A percentile compares a stretch with the other conserved stretches of the same genome.
phyloP scores from a whole-genome alignment of 345 rosid species.

The Passiflora organensis region DNA sequence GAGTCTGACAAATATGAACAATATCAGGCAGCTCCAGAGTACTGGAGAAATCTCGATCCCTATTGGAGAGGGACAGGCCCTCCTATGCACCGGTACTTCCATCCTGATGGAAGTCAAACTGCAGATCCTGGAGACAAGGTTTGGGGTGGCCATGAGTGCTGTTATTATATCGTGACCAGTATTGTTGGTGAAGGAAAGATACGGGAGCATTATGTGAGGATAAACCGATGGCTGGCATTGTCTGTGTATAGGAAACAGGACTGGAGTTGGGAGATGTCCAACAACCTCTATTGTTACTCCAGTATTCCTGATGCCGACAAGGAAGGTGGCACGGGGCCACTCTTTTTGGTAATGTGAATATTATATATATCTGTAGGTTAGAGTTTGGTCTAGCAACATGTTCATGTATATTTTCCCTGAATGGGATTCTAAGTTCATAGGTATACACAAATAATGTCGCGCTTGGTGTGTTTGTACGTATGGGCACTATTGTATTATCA shows the following conservation, averaged over 20 bases:
- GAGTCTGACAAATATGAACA: background rate
- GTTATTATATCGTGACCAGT: slow-evolving; percentile 42
- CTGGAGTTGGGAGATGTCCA: slow-evolving; percentile 70
- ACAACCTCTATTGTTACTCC: slow-evolving; percentile 39
- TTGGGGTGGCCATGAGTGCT: slow-evolving; percentile 69
- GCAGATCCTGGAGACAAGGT: slow-evolving; percentile 53
- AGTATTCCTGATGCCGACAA: slow-evolving; percentile 44
- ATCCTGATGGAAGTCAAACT: slow-evolving; percentile 55
- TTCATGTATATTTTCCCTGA: too few relatives aligned
- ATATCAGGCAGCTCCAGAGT: slow-evolving; percentile 46
- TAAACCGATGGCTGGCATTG: slow-evolving; percentile 52
- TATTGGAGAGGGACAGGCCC: slow-evolving; percentile 48
- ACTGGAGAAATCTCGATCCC: slow-evolving; percentile 58
- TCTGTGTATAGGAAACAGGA: slow-evolving; percentile 43
- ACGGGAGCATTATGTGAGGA: slow-evolving; percentile 53
- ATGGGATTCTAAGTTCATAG: too few relatives aligned
- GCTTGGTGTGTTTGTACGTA: too few relatives aligned
- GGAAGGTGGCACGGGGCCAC: slow-evolving; percentile 49
- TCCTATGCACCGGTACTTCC: slow-evolving; percentile 52
- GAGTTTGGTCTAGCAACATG: too few relatives aligned
- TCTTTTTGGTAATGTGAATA: slow-evolving; percentile 6
- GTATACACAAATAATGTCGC: too few relatives aligned
- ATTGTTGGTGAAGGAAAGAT: slow-evolving; percentile 37
- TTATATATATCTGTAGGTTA: too few relatives aligned
- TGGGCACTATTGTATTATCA: too few relatives aligned